Evolutionary conservation across 192 early-diverging fungal species (phyloP).

Genomic region (Coemansia sp.): DNA sequence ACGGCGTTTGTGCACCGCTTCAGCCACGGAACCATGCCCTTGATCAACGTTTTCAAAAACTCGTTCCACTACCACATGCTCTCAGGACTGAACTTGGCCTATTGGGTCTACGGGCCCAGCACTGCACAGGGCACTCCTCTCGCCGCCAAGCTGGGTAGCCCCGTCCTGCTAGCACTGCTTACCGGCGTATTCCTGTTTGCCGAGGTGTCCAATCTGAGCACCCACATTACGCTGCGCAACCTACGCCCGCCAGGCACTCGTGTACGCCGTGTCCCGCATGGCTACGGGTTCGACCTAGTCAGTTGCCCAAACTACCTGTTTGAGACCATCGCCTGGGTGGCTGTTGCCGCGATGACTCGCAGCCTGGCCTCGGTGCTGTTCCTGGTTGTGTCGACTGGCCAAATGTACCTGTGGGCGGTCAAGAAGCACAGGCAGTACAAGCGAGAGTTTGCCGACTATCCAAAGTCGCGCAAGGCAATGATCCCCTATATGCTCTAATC

Average conservation of each 20-base stretch:
- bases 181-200: constrained; percentile 55
- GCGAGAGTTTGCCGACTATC: constrained; percentile 90
- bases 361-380: constrained; percentile 66
- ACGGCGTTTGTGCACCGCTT: constrained; percentile 92
- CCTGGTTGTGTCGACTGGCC: constrained; percentile 66
- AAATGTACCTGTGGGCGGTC: constrained; percentile 94
- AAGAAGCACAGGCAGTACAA: constrained; percentile 93
- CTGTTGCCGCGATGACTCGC: constrained; percentile 70
- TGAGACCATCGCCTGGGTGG: constrained; percentile 81
- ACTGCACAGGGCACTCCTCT: constrained; percentile 52
- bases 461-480: constrained; percentile 77
- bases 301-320: constrained; percentile 94
- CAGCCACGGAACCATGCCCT: constrained; percentile 94
- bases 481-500: constrained; percentile 59
- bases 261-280: constrained; percentile 81
- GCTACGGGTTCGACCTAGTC: constrained; percentile 88
- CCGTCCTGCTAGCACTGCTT: constrained; percentile 29
- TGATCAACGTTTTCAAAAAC: constrained; percentile 92
- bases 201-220: constrained; percentile 80
- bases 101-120: constrained; percentile 84
- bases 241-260: constrained; percentile 87
- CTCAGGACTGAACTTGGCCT: constrained; percentile 80
- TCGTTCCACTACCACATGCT: constrained; percentile 91
- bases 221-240: constrained; percentile 84
- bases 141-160: constrained; percentile 48